phyloP scores from a whole-genome alignment of 441 rosid species.

The Kokia cookei region DNA sequence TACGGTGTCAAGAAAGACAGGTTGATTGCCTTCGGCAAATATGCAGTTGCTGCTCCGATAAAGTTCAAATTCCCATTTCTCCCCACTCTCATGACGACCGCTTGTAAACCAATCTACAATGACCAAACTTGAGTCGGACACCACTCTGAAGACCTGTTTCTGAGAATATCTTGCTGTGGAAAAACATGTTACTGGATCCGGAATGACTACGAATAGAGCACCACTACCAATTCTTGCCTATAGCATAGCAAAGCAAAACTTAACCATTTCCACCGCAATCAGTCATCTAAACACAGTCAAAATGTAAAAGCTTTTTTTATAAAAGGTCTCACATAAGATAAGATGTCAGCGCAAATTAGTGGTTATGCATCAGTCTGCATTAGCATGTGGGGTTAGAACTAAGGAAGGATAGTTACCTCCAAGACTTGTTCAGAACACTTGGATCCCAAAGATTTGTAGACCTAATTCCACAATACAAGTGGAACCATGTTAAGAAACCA shows the following conservation, averaged over 20 bases:
- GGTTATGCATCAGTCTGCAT: not conserved
- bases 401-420: constrained; percentile 45
- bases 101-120: constrained; percentile 95
- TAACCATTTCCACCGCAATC: constrained; percentile 9
- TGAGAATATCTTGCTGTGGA: constrained; percentile 84
- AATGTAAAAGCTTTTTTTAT: not conserved
- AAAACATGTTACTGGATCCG: constrained; percentile 94
- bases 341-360: not conserved
- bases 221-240: constrained; percentile 76
- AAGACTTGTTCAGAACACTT: constrained; percentile 62
- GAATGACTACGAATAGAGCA: constrained; percentile 69
- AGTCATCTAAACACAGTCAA: not conserved
- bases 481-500: not conserved
- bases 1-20: constrained; percentile 85
- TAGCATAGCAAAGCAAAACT: constrained; percentile 29
- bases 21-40: constrained; percentile 47
- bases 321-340: not conserved
- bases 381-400: not conserved
- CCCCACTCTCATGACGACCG: constrained; percentile 89
- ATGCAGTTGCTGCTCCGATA: constrained; percentile 87
- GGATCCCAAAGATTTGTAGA: constrained; percentile 76
- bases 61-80: constrained; percentile 81
- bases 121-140: constrained; percentile 61
- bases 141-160: constrained; percentile 71
- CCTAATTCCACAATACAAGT: constrained; percentile 30